Base-by-base conservation (phyloP, 1,284 basidiomycete species). In the Cutaneotrichosporon sp. region DNA sequence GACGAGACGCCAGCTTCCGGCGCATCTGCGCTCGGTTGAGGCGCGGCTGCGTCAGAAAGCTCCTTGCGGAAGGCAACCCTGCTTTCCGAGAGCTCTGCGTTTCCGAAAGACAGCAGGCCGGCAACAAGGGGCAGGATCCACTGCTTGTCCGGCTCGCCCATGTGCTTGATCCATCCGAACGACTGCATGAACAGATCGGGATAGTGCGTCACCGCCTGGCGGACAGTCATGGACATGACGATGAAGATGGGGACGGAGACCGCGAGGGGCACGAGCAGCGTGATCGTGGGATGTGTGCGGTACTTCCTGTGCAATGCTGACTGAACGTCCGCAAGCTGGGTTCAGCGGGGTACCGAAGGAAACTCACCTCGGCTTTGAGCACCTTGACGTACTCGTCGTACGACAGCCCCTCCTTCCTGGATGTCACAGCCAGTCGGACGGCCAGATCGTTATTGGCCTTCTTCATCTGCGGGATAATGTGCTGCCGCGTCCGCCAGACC, bases 401-500 rank as follows among this genome's bases (percentile, higher is more conserved):
- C n/a, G 61, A 62, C 51, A 70, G 53, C 5, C 75, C 73, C 6
- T 64, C 59, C 26, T 60, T 52, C 41, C 74, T 67, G 46, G 65
- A 70, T 27, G 76, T 64, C 9, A 50, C 58, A 3, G 69, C 60
- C 0, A 78, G 59, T 16, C 58, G 22, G 10, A 68, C 41, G 0
- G 76, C 77, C 8, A 78, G 61, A 16, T 53, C 48, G 19, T 66
- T 62, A 58, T 78, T 77, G 53, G 69, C 56, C 24, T 51, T 41
- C 57, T 72, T 68, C 60, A 79, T 72, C 35, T 70, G 63, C 0
- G 80, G 80, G 34, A 67, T 50, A 11, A 80, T 77, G 1, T 72
- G 41, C 41, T 74, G 64, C 22, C 66, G 57, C 37, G 76, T 64
- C 17, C 71, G 52, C 19, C 63, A 49, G 6, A 71, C 69, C 20